Conservation (phyloP, 2,329 filamentous ascomycete genomes). For the Lecanicillium sp. region DNA sequence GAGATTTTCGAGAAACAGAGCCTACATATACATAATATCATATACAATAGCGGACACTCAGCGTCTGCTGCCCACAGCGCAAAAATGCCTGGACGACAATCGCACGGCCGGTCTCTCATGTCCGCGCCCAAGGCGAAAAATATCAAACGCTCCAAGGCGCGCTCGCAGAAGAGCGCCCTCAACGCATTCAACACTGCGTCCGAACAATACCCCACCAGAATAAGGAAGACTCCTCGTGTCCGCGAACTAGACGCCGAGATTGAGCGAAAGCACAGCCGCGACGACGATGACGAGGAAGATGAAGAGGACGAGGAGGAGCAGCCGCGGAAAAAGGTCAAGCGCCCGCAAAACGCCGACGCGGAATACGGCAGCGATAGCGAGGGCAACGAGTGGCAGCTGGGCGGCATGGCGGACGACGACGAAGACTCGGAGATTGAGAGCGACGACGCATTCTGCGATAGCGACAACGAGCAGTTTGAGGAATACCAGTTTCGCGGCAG, state of each 20-base stretch:
- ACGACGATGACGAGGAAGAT: constrained; percentile 40
- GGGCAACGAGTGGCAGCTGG: constrained; percentile 79
- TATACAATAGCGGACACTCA: neutral
- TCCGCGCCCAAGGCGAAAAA: constrained; percentile 30
- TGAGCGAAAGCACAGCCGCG: constrained; percentile 38
- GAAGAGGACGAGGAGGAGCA: constrained; percentile 55
- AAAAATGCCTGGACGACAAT: constrained; percentile 52
- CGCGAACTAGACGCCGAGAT: constrained; percentile 46
- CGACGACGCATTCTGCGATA: constrained; percentile 80
- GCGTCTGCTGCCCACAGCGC: neutral
- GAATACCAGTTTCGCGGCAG: constrained; percentile 57
- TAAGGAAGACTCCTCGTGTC: constrained; percentile 43
- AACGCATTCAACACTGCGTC: constrained; percentile 54
- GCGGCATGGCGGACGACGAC: constrained; percentile 50
- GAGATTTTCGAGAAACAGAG: neutral
- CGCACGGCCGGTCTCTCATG: constrained; percentile 49
- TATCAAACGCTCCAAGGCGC: constrained; percentile 42
- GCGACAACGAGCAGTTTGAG: constrained; percentile 79
- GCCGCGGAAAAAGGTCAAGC: constrained; percentile 37
- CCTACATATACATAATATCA: too few species aligned
- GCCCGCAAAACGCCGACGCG: constrained; percentile 47
- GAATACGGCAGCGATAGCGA: constrained; percentile 80
- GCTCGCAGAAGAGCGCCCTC: constrained; percentile 44
- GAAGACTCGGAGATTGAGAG: constrained; percentile 61
- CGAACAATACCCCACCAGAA: constrained; percentile 42